Conservation (phyloP, 495 filamentous ascomycete species). For the Emericellopsis terricola region DNA sequence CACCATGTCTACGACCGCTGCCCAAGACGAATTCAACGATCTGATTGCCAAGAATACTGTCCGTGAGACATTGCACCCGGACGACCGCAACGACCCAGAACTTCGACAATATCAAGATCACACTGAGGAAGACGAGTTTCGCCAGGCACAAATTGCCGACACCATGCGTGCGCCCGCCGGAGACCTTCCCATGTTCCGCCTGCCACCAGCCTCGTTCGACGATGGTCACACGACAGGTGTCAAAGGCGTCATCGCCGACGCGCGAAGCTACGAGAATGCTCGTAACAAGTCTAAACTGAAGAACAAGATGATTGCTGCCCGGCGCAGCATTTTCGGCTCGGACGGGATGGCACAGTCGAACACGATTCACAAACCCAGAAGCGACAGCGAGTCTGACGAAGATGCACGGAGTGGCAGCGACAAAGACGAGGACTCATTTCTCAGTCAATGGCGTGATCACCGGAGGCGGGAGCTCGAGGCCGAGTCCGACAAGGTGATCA, state of each 20-base stretch:
- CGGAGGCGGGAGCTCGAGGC: slow-evolving; percentile 59
- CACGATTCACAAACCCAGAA: slow-evolving; percentile 10
- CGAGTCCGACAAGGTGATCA: slow-evolving; percentile 20
- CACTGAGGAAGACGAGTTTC: slow-evolving; percentile 37
- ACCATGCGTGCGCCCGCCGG: slow-evolving; percentile 39
- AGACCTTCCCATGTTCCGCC: slow-evolving; percentile 32
- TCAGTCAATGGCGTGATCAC: slow-evolving; percentile 64
- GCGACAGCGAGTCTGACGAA: slow-evolving; percentile 39
- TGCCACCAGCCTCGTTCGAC: slow-evolving; percentile 46
- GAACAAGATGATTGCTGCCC: slow-evolving; percentile 22
- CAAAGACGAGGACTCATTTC: slow-evolving; percentile 59
- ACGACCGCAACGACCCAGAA: slow-evolving; percentile 33
- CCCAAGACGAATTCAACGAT: slow-evolving; percentile 73
- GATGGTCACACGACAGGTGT: slow-evolving; percentile 69
- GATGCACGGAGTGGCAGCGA: slow-evolving; percentile 17
- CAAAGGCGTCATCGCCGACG: slow-evolving; percentile 96
- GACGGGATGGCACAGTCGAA: slow-evolving; percentile 4
- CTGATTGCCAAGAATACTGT: slow-evolving; percentile 40
- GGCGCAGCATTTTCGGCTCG: slow-evolving; percentile 24
- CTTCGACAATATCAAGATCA: slow-evolving; percentile 23
- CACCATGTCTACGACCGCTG: slow-evolving; percentile 40
- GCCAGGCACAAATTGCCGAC: slow-evolving; percentile 38
- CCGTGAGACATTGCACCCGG: slow-evolving; percentile 27
- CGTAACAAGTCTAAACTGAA: slow-evolving; percentile 46
- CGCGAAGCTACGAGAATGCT: slow-evolving; percentile 73